Conservation (phyloP, 495 filamentous ascomycete genomes). For the Penicillium tannophilum region DNA sequence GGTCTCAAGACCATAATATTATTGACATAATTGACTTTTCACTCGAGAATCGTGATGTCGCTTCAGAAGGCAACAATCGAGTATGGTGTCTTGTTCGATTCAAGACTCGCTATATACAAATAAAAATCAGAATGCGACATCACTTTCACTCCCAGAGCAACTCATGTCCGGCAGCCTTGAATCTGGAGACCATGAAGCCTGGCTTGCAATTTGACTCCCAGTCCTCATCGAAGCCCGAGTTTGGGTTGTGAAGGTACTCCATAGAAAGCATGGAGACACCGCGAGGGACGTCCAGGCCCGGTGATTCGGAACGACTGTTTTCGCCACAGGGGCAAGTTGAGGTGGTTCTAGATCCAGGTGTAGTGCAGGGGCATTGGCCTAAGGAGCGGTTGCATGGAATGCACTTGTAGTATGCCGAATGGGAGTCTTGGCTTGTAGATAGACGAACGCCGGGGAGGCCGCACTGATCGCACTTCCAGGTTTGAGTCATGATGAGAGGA, state of each 20-base stretch:
- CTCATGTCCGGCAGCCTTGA: slow-evolving; percentile 18
- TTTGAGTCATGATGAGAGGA: slow-evolving; percentile 3
- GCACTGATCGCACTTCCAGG: slow-evolving; percentile 19
- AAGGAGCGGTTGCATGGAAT: slow-evolving; percentile 25
- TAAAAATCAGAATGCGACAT: not conserved
- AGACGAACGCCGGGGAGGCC: slow-evolving; percentile 27
- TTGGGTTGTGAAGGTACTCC: slow-evolving; percentile 15
- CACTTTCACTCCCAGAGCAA: slow-evolving; percentile 9
- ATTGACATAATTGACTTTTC: not conserved
- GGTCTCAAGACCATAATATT: not conserved
- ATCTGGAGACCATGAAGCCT: slow-evolving; percentile 23
- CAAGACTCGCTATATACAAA: not conserved
- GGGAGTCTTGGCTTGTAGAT: slow-evolving; percentile 2
- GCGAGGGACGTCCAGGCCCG: slow-evolving; percentile 9
- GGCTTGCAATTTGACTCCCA: slow-evolving; percentile 28
- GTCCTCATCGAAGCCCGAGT: slow-evolving; percentile 22
- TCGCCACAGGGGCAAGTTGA: slow-evolving; percentile 19
- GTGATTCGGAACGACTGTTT: slow-evolving; percentile 8
- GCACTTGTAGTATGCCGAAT: slow-evolving; percentile 24
- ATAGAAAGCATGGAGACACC: slow-evolving; percentile 12
- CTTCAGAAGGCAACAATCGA: not conserved
- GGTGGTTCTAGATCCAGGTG: slow-evolving; percentile 19
- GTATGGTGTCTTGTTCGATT: not conserved
- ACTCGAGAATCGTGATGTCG: not conserved
- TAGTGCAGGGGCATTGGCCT: slow-evolving; percentile 24